Conservation (phyloP, 2,329 filamentous ascomycete genomes). For the Trichoderma afroharzianum region DNA sequence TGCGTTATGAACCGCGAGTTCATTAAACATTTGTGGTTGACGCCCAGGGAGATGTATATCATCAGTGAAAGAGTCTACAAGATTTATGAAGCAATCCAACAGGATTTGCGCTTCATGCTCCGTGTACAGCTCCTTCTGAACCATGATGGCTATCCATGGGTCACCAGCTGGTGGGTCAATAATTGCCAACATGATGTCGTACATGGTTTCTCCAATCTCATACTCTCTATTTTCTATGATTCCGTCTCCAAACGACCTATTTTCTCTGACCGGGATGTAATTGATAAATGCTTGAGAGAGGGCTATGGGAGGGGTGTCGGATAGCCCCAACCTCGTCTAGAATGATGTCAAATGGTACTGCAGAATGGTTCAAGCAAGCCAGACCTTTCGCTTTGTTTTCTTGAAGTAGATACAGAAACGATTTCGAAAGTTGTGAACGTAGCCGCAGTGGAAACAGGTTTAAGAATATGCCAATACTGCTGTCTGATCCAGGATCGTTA, state of each 20-base stretch:
- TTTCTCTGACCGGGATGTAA: slow-evolving; percentile 28
- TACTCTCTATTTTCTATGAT: slow-evolving; percentile 11
- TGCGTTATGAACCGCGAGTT: background rate
- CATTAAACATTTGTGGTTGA: background rate
- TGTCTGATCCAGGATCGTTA: slow-evolving; percentile 27
- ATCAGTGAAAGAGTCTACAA: background rate
- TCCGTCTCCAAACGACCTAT: slow-evolving; percentile 19
- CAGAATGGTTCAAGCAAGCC: slow-evolving; percentile 23
- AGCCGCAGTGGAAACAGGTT: slow-evolving; percentile 45
- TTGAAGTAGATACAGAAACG: background rate
- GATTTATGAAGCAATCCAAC: background rate
- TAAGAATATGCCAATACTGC: slow-evolving; percentile 44
- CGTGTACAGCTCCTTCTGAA: slow-evolving; percentile 33
- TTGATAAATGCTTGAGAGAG: slow-evolving; percentile 45
- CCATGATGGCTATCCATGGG: slow-evolving; percentile 14
- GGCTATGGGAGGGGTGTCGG: slow-evolving; percentile 37
- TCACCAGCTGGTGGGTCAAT: slow-evolving; percentile 27
- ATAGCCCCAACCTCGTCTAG: slow-evolving; percentile 41
- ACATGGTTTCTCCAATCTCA: slow-evolving; percentile 24
- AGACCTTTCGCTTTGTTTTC: background rate
- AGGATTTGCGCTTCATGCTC: background rate
- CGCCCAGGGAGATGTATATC: background rate
- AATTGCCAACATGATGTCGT: slow-evolving; percentile 37
- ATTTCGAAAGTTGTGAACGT: background rate
- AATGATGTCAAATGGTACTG: slow-evolving; percentile 47